Evolutionary conservation across 805 yeast genomes (phyloP), one percentile per base, ranked within the genome.

Genomic region (Dipodascopsis uninucleata): DNA sequence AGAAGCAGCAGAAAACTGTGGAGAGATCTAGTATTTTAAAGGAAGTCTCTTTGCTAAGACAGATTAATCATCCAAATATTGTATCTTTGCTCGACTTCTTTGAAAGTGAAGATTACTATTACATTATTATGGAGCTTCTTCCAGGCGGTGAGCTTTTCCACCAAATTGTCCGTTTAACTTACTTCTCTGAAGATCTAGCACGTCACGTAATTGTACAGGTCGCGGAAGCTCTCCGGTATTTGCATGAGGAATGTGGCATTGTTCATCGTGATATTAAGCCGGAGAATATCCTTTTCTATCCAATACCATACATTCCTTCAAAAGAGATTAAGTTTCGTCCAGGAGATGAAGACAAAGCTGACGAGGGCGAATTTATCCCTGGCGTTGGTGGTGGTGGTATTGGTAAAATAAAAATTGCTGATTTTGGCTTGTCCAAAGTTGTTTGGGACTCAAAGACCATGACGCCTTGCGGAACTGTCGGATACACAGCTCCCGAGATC

Each of bases 381-480:
- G 85, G 85, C 9, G 68, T 85, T 17, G 98, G 98, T 26, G 95
- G 94, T 36, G 98, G 96, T 43, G 85, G 89, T 10, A 83, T 93
- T 55, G 98, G 97, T 6, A 58, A 69, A 12, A 88, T 93, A 26
- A 90, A 90, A 64, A 70, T 93, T 41, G 97, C 97, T 1, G 98
- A 93, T 65, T 93, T 93, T 67, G 98, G 98, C 0, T 70, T 93
- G 16, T 86, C 96, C 3, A 93, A 93, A 65, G 85, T 88, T 61
- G 79, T 90, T 25, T 83, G 88, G 81, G 85, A 83, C 59, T 76
- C 81, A 38, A 85, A 85, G 58, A 85, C 97, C 18, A 86, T 87
- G 74, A 93, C 98, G 0, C 98, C 98, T 0, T 93, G 98, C 68
- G 98, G 98, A 40, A 93, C 98, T 1, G 96, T 93, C 14, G 97